phyloP scores from a whole-genome alignment of 2,329 filamentous ascomycete species.

The Claviceps capensis region DNA sequence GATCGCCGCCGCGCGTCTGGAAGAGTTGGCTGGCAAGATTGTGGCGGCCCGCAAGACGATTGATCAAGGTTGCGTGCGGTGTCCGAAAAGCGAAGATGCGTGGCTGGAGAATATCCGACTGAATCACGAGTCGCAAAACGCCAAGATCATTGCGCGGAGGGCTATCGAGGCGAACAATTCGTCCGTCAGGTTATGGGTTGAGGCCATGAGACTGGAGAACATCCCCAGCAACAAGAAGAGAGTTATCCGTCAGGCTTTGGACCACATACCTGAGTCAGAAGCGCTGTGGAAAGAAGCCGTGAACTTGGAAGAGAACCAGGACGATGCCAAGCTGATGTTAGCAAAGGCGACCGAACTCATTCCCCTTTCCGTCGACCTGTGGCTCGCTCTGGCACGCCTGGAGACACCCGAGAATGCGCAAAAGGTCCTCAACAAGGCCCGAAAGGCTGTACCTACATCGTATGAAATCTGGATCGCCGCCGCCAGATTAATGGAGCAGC shows the following conservation, averaged over 20 bases:
- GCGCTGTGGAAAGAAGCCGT: conserved; percentile 97
- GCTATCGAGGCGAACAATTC: conserved; percentile 85
- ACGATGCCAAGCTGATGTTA: conserved; percentile 75
- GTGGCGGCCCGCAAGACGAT: conserved; percentile 83
- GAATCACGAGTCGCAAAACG: conserved; percentile 73
- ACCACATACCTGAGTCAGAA: conserved; percentile 88
- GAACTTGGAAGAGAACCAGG: conserved; percentile 82
- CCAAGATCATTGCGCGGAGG: conserved; percentile 86
- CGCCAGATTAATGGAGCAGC: conserved; percentile 76
- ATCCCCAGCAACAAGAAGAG: conserved; percentile 78
- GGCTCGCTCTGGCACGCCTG: conserved; percentile 82
- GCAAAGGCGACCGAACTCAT: conserved; percentile 95
- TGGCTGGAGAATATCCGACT: conserved; percentile 95
- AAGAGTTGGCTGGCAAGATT: conserved; percentile 84
- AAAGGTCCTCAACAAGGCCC: conserved; percentile 86
- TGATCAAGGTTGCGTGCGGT: conserved; percentile 74
- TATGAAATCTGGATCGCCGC: conserved; percentile 96
- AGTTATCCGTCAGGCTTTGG: conserved; percentile 79
- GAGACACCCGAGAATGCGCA: conserved; percentile 87
- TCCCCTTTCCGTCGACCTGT: conserved; percentile 82
- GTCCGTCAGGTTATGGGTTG: conserved; percentile 84
- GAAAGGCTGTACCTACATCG: conserved; percentile 84
- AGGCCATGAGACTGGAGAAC: conserved; percentile 84
- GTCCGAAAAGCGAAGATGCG: conserved; percentile 84
- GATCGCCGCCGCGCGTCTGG: conserved; percentile 85